Base-by-base conservation (phyloP, 495 filamentous ascomycete genomes). In the Penicillium chermesinum region DNA sequence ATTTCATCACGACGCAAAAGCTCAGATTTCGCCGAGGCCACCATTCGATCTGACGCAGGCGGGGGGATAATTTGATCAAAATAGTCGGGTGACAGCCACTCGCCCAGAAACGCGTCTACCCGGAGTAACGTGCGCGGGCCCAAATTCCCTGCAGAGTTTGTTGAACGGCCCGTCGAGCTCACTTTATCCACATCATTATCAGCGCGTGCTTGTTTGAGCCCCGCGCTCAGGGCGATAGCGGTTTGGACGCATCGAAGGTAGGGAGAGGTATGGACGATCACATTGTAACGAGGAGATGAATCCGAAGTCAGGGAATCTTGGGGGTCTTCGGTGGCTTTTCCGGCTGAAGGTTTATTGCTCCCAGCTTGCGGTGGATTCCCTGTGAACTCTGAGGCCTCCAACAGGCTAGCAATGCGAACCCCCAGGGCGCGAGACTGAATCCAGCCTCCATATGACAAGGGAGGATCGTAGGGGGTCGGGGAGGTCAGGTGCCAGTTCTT, bases 401-500 rank as follows among this genome's bases (percentile, higher is more conserved):
- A 65, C 6, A 96, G 81, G 50, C 71, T 80, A 2, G 82, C 84
- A 46, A 99, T 95, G 33, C 89, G 81, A 14, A 76, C 71, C 2
- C 93, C 93, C 2, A 96, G 72, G 7, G 80, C 81, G 49, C 85
- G 84, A 41, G 85, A 82, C 61, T 96, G 91, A 15, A 79, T 78
- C 90, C 91, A 97, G 37, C 93, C 93, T 50, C 89, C 86, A 60
- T 96, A 97, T 13, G 91, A 96, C 38, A 99, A 77, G 35, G 94
- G 93, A 36, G 93, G 87, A 50, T 99, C 91, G 72, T 97, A 97
- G 4, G 93, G 94, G 2, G 87, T 91, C 2, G 90, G 85, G 3
- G 94, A 95, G n/a, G 87, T 84, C 10, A 96, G 75, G 68, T 96
- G 90, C 93, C 93, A 99, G 65, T 89, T 78, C 59, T 88, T 87